A percentile compares a stretch with the other conserved stretches of the same genome.
Conservation (phyloP, 805 yeast species). For the Yamadazyma sp. region DNA sequence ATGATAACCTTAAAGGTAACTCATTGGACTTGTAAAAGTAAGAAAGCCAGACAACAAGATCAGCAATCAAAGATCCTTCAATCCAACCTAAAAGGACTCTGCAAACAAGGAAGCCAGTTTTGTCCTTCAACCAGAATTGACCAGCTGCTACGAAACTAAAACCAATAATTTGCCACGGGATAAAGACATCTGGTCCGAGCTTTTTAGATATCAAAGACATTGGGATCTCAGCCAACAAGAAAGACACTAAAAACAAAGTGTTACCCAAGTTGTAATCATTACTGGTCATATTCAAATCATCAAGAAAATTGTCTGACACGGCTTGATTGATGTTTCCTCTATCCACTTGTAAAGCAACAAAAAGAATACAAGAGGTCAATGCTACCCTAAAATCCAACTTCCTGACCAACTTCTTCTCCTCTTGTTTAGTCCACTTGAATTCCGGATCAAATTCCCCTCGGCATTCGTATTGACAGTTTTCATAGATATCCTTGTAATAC, state of each 20-base stretch:
- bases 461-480: conserved; percentile 33
- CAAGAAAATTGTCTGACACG: conserved; percentile 23
- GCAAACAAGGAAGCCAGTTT: conserved; percentile 23
- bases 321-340: conserved; percentile 26
- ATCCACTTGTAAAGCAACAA: conserved; percentile 24
- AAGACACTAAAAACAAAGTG: conserved; percentile 41
- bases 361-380: conserved; percentile 23
- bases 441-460: conserved; percentile 34
- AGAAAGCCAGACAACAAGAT: conserved; percentile 58
- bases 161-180: conserved; percentile 40
- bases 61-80: conserved; percentile 46
- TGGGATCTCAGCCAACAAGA: conserved; percentile 49
- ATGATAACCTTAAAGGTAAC: conserved; percentile 55
- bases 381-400: conserved; percentile 23
- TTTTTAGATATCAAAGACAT: conserved; percentile 61
- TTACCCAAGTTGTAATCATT: conserved; percentile 42
- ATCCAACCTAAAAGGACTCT: conserved; percentile 29
- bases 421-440: conserved; percentile 33
- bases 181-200: conserved; percentile 61
- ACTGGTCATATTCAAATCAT: conserved; percentile 34
- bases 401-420: conserved; percentile 25
- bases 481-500: conserved; percentile 30
- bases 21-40: conserved; percentile 63
- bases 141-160: conserved; percentile 29
- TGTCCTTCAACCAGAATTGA: conserved; percentile 25